These are phyloP conservation scores for Taxillus chinensis DNA, from an alignment of 164 flowering plant genomes.

Conservation along the genomic window DNA sequence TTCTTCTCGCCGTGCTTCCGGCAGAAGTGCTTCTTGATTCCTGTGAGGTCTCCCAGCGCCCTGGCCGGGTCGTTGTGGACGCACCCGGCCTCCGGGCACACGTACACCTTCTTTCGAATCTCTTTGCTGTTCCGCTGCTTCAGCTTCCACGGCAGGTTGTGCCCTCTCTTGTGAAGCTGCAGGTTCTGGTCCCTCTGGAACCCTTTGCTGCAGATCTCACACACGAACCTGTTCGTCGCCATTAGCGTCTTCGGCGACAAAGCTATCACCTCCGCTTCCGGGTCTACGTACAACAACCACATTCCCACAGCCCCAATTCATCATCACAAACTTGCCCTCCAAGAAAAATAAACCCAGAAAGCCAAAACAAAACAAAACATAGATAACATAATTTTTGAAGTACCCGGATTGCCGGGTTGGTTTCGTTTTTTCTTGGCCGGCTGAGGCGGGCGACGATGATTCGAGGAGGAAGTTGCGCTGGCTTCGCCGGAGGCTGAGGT, in stretches of 20 bases:
- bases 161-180: constrained; percentile 90
- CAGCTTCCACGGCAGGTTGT: constrained; percentile 92
- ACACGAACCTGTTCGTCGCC: constrained; percentile 83
- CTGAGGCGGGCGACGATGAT: constrained; percentile 25
- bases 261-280: constrained; percentile 67
- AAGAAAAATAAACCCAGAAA: not conserved
- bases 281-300: constrained; percentile 30
- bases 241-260: constrained; percentile 73
- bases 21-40: constrained; percentile 78
- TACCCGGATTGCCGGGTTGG: constrained; percentile 85
- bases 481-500: constrained; percentile 70
- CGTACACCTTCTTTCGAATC: constrained; percentile 72
- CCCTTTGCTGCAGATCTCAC: constrained; percentile 97
- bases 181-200: constrained; percentile 93
- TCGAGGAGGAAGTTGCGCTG: constrained; percentile 46
- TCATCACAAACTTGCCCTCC: not conserved
- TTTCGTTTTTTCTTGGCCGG: constrained; percentile 59
- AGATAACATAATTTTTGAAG: not conserved
- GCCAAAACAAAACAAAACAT: not conserved
- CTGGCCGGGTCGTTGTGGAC: constrained; percentile 94
- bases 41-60: constrained; percentile 93
- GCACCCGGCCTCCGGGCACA: constrained; percentile 76
- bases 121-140: constrained; percentile 71
- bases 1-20: constrained; percentile 76
- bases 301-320: not conserved